Evolutionary conservation across 1,284 basidiomycete species (phyloP), one percentile per base, ranked within the genome.

Genomic region (Mycena sp.): DNA sequence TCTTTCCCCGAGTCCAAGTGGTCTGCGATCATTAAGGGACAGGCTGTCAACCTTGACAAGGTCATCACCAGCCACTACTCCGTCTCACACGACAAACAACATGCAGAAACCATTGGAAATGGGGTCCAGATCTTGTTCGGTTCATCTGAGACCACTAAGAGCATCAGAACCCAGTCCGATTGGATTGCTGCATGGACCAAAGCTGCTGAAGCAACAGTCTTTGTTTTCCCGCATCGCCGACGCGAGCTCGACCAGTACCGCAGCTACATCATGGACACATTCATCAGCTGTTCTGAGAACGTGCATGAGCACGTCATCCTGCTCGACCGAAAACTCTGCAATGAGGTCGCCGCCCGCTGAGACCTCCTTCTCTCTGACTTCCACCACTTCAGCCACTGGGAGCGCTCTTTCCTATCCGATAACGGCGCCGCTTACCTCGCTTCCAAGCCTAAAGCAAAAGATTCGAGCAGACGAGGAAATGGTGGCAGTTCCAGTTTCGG

Each of bases 101-200:
- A n/a, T n/a, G n/a, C n/a, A n/a, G n/a, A n/a, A n/a, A n/a, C n/a
- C n/a, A n/a, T n/a, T n/a, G n/a, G n/a, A 28, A 37, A 45, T 16
- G 46, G 49, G 17, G 52, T 69, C 45, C 55, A 71, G 35, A 52
- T 76, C 45, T 17, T 40, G 2, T 59, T 71, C 26, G 69, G 65
- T 46, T 30, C 40, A n/a, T 6, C 19, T 55, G 6, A 68, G 68
- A 12, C 65, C 65, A 9, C 54, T 3, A 67, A 68, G 30, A 65
- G 61, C 4, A 67, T 79, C 29, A 25, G 29, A 17, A 69, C 63
- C 0, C 60, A 63, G 11, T 65, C 67, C 0, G 68, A 78, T 1
- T 80, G 79, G 78, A 50, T 61, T 17, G 54, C 65, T 0, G 73
- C 74, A 0, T 80, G 71, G 70, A 45, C 56, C 3, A 30, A 44